These are phyloP conservation scores for Barnettozyma pratensis DNA, from an alignment of 805 yeast species.

Conservation along the genomic window DNA sequence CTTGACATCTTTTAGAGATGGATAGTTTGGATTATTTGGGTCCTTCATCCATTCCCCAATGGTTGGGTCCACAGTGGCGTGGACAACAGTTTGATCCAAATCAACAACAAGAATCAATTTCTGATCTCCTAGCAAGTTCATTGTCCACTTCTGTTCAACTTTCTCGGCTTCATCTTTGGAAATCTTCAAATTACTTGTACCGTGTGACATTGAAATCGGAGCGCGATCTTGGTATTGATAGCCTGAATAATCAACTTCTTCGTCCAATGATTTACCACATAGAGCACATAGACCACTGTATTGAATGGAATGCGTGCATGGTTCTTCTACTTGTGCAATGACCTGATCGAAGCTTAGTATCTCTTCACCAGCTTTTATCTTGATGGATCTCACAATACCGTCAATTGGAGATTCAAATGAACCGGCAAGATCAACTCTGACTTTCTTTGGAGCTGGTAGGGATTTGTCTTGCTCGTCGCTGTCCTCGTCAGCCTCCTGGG, in stretches of 20 bases:
- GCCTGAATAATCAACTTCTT: constrained; percentile 72
- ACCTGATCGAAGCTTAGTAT: constrained; percentile 41
- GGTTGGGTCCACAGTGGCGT: constrained; percentile 96
- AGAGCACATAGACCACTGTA: constrained; percentile 31
- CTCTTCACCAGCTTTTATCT: constrained; percentile 54
- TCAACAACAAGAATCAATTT: constrained; percentile 91
- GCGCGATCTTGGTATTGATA: constrained; percentile 56
- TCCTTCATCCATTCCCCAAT: constrained; percentile 95
- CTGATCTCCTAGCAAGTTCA: constrained; percentile 51
- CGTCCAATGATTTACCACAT: constrained; percentile 44
- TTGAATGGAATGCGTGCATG: constrained; percentile 89
- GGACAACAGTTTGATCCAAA: constrained; percentile 94
- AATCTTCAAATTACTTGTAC: constrained; percentile 76
- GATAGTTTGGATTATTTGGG: constrained; percentile 77
- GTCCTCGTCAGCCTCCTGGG: constrained; percentile 20
- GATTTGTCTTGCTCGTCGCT: constrained; percentile 8
- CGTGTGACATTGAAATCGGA: constrained; percentile 85
- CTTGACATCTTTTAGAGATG: constrained; percentile 75
- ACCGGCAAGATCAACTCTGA: constrained; percentile 62
- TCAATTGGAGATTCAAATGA: constrained; percentile 80
- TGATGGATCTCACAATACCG: constrained; percentile 54
- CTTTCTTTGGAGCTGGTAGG: constrained; percentile 24
- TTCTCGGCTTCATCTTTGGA: constrained; percentile 82
- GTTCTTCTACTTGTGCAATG: constrained; percentile 61
- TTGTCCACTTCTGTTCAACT: constrained; percentile 65